Conservation (phyloP, 1,139 yeast species). For the Taphrina flavorubra region DNA sequence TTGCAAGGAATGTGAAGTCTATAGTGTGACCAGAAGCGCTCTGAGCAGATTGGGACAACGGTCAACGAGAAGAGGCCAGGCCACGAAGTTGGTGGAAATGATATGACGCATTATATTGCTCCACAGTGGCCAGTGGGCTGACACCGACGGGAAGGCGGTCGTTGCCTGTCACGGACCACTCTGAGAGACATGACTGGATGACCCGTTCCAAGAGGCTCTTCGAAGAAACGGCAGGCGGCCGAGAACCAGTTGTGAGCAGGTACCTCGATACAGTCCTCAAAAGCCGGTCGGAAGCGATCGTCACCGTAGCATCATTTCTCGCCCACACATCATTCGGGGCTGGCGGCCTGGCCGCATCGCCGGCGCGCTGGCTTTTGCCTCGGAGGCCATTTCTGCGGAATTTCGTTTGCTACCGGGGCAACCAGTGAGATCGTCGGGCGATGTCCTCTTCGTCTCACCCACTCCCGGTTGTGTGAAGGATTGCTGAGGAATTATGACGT, state of each 20-base stretch:
- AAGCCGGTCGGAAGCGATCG: not conserved
- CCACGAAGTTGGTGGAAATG: not conserved
- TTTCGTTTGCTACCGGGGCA: slow-evolving; percentile 14
- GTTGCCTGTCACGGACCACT: slow-evolving; percentile 11
- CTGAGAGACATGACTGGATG: slow-evolving; percentile 1
- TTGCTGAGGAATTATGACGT: slow-evolving; percentile 23
- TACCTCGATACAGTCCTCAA: too few relatives aligned
- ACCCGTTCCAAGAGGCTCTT: not conserved
- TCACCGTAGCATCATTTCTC: slow-evolving; percentile 16
- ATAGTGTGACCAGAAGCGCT: not conserved
- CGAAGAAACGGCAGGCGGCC: not conserved
- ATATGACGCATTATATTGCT: not conserved
- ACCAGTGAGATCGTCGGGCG: slow-evolving; percentile 9
- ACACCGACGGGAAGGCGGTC: not conserved
- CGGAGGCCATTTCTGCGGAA: slow-evolving; percentile 5
- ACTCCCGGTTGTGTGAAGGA: not conserved
- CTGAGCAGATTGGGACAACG: slow-evolving; percentile 11
- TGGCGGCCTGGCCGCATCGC: slow-evolving; percentile 2
- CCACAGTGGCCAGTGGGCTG: slow-evolving; percentile 9
- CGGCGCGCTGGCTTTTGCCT: slow-evolving; percentile 16
- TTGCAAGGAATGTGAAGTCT: slow-evolving; percentile 1
- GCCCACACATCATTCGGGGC: slow-evolving; percentile 14
- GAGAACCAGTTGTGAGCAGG: not conserved
- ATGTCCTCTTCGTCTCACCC: not conserved
- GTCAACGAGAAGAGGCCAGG: slow-evolving; percentile 10